A percentile compares a stretch with the other conserved stretches of the same genome.
phyloP scores from a whole-genome alignment of 2,329 filamentous ascomycete species.

The Tetracladium maxilliforme region DNA sequence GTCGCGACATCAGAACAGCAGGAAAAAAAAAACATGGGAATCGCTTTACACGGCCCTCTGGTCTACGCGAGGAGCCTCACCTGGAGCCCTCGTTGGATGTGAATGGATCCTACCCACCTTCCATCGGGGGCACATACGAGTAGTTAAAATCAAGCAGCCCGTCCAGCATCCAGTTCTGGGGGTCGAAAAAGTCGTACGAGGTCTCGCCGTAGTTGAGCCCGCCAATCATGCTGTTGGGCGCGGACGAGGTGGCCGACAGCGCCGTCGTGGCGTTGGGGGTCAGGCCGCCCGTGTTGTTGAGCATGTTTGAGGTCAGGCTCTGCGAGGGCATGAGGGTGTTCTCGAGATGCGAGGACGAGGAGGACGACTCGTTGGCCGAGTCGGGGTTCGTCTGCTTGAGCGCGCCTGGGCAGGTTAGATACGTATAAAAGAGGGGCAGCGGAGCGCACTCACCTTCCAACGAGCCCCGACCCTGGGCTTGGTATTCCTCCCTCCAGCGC shows the following conservation, averaged over 20 bases:
- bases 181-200: conserved; percentile 81
- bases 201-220: conserved; percentile 46
- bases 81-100: too few species aligned
- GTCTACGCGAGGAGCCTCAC: too few species aligned
- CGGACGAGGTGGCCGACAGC: conserved; percentile 20
- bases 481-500: conserved; percentile 72
- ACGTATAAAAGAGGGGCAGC: conserved; percentile 4
- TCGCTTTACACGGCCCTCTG: too few species aligned
- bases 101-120: too few species aligned
- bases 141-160: conserved; percentile 71
- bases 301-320: too few species aligned
- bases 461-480: conserved; percentile 52
- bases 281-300: conserved; percentile 21
- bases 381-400: conserved; percentile 71
- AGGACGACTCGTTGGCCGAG: conserved; percentile 58
- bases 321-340: conserved; percentile 36
- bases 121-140: too few species aligned
- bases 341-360: conserved; percentile 53
- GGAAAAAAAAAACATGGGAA: too few species aligned
- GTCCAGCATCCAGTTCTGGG: conserved; percentile 87
- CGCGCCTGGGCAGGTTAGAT: conserved; percentile 3
- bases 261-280: conserved; percentile 9
- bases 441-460: conserved; percentile 59
- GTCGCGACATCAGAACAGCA: too few species aligned
- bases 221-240: too few species aligned